These are phyloP conservation scores for Monilinia laxa DNA, from an alignment of 2,329 filamentous ascomycete genomes.

Conservation along the genomic window DNA sequence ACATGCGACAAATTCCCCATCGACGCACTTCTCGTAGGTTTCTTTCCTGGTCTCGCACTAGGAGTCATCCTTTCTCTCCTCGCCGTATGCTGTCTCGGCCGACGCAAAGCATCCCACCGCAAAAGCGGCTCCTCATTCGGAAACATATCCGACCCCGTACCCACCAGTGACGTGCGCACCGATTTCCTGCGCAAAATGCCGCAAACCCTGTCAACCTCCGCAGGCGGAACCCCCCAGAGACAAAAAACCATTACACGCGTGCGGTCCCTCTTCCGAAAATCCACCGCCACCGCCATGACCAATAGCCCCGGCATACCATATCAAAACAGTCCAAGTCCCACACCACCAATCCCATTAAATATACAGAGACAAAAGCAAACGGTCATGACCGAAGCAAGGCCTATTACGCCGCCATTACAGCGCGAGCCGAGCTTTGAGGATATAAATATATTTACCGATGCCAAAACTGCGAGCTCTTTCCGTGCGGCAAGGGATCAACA, in stretches of 20 bases:
- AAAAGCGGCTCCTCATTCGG: slow-evolving; percentile 47
- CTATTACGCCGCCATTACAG: slow-evolving; percentile 42
- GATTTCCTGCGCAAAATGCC: slow-evolving; percentile 52
- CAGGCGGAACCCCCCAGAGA: slow-evolving; percentile 17
- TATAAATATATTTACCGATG: slow-evolving; percentile 55
- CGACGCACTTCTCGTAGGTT: slow-evolving; percentile 25
- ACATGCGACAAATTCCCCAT: slow-evolving; percentile 35
- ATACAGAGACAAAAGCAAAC: slow-evolving; percentile 23
- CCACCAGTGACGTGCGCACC: slow-evolving; percentile 47
- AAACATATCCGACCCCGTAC: slow-evolving; percentile 54
- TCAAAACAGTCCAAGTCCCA: slow-evolving; percentile 14
- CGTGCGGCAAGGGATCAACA: slow-evolving; percentile 24
- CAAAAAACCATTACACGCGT: slow-evolving; percentile 31
- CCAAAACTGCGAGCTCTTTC: slow-evolving; percentile 43
- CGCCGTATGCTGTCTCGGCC: slow-evolving; percentile 42
- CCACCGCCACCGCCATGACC: slow-evolving; percentile 15
- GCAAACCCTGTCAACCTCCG: slow-evolving; percentile 30
- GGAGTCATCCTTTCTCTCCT: slow-evolving; percentile 48
- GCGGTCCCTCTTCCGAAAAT: slow-evolving; percentile 36
- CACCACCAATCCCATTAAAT: slow-evolving; percentile 32
- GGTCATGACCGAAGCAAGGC: slow-evolving; percentile 15
- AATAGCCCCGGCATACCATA: background rate
- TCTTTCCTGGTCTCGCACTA: slow-evolving; percentile 50
- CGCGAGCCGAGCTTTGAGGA: slow-evolving; percentile 50
- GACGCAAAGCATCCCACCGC: slow-evolving; percentile 31